Evolutionary conservation across 768 basidiomycete species (phyloP), one percentile per base, ranked within the genome.

Genomic region (Boletus rex-veris): DNA sequence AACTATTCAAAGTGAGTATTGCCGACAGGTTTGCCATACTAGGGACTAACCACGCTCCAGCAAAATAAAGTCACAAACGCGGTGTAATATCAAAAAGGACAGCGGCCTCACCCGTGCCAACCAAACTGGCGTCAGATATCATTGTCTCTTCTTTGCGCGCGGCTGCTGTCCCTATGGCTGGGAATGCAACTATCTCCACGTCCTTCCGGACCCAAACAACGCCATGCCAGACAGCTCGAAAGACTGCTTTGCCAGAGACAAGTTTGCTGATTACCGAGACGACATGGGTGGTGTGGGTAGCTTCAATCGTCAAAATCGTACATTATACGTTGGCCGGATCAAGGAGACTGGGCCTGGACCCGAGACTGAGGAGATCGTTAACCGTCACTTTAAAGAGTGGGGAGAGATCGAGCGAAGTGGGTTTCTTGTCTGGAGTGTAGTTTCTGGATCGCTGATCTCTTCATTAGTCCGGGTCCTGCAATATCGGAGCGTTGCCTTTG

Each of bases 271-370:
- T 71, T 99, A 99, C 72, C 78, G 96, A 55, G 97, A 99, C 68
- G 97, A 99, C 69, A 98, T 99, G 97, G 97, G 97, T 62, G 97
- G 97, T 73, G 96, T 98, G 30, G 97, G 97, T 12, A 93, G 90
- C 55, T 98, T 98, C 74, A 90, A 88, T 63, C 75, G 95, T 37
- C 88, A 92, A 70, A 99, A 99, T 69, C 76, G 96, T 54, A 98
- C 97, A 37, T 68, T 99, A 15, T 99, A 99, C 68, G 82, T 99
- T 42, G 96, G 96, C 3, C 80, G 92, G 51, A 94, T 99, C 60
- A 90, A 90, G 68, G 95, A 97, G 76, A 91, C 88, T 0, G 91
- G 92, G 0, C 84, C 77, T 37, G 92, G 94, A 26, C 77, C 79
- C 16, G 96, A 98, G 73, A 95, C 92, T 11, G 92, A 98, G 73